These are phyloP conservation scores for Leishmania turanica DNA, from an alignment of 208 protist genomes.

Conservation along the genomic window DNA sequence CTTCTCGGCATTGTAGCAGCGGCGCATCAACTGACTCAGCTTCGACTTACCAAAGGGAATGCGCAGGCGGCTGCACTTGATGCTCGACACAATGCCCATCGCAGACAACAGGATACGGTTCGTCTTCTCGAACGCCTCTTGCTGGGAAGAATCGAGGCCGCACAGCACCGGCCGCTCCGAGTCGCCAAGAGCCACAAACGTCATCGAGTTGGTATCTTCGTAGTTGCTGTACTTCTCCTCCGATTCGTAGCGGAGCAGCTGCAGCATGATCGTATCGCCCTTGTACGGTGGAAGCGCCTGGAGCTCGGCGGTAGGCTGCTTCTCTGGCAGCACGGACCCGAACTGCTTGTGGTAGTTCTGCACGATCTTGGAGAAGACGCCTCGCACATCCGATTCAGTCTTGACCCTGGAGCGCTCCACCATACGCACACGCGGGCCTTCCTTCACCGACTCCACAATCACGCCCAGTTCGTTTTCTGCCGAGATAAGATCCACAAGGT, in stretches of 20 bases:
- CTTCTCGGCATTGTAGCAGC: slow-evolving; percentile 92
- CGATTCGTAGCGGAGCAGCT: slow-evolving; percentile 82
- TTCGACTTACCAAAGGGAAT: slow-evolving; percentile 94
- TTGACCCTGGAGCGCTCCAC: slow-evolving; percentile 66
- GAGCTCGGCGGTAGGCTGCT: slow-evolving; percentile 77
- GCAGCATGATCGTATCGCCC: slow-evolving; percentile 81
- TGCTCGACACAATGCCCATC: slow-evolving; percentile 86
- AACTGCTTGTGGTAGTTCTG: slow-evolving; percentile 86
- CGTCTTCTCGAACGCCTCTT: slow-evolving; percentile 75
- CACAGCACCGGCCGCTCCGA: slow-evolving; percentile 87
- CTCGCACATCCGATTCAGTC: slow-evolving; percentile 55
- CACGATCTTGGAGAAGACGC: slow-evolving; percentile 59
- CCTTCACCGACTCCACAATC: slow-evolving; percentile 89
- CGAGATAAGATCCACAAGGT: slow-evolving; percentile 84
- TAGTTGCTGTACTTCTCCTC: slow-evolving; percentile 64
- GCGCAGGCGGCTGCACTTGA: slow-evolving; percentile 89
- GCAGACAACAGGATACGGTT: slow-evolving; percentile 79
- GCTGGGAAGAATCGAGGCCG: slow-evolving; percentile 72
- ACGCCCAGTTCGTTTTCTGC: slow-evolving; percentile 78
- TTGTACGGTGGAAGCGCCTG: slow-evolving; percentile 88
- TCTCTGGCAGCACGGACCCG: slow-evolving; percentile 71
- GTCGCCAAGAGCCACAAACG: slow-evolving; percentile 84
- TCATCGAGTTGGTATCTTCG: slow-evolving; percentile 85
- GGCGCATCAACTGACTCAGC: slow-evolving; percentile 87
- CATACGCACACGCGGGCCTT: slow-evolving; percentile 82